Percentiles rank a stretch among this genome's conserved stretches.
Evolutionary conservation across 2,329 filamentous ascomycete genomes (phyloP).

Genomic region (Phaeosphaeria sp.): DNA sequence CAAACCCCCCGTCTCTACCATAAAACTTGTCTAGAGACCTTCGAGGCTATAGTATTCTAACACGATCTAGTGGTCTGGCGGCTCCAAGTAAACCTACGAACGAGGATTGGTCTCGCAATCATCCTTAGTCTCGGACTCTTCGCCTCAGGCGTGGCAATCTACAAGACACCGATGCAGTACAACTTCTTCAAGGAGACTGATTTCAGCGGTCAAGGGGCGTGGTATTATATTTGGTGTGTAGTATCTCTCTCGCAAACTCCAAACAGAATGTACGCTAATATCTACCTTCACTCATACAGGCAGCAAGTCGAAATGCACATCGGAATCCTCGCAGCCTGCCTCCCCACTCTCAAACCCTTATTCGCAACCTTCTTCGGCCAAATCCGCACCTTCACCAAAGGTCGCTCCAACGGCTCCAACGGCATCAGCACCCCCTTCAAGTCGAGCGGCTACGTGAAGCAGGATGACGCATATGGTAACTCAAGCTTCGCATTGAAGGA

Average conservation of each 20-base stretch:
- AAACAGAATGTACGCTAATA: conserved; percentile 29
- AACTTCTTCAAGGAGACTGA: conserved; percentile 38
- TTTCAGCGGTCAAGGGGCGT: conserved; percentile 30
- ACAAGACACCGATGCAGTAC: conserved; percentile 33
- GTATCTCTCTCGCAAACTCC: background rate
- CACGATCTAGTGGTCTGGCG: conserved; percentile 41
- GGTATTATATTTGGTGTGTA: conserved; percentile 28
- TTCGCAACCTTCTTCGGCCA: conserved; percentile 31
- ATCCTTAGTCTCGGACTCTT: conserved; percentile 48
- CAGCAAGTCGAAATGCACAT: conserved; percentile 38
- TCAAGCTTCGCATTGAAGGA: conserved; percentile 19
- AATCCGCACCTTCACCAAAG: conserved; percentile 26
- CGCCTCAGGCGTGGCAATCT: conserved; percentile 31
- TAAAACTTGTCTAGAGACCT: no score
- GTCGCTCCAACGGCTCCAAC: conserved; percentile 7
- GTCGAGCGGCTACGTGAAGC: conserved; percentile 25
- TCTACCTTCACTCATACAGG: background rate
- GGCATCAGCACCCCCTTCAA: conserved; percentile 9
- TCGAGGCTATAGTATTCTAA: no score
- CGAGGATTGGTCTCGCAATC: conserved; percentile 44
- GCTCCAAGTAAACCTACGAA: conserved; percentile 50
- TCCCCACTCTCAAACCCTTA: conserved; percentile 38
- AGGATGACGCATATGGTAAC: conserved; percentile 6
- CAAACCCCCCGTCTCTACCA: no score
- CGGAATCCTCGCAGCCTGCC: conserved; percentile 38